phyloP scores from a whole-genome alignment of 352 stramenopile species.

The Globisporangium solare region DNA sequence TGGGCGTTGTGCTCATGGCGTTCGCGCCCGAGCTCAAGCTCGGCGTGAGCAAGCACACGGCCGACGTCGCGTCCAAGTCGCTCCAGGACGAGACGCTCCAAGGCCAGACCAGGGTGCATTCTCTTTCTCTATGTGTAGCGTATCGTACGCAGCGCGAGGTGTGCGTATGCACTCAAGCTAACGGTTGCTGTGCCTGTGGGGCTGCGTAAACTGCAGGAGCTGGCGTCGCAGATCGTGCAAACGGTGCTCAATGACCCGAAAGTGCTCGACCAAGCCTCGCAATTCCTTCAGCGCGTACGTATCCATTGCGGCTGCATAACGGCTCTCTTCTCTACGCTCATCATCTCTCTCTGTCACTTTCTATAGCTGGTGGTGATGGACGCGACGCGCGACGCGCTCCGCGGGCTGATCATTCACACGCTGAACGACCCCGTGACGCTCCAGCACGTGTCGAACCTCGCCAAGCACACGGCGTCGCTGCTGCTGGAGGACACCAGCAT shows the following conservation, averaged over 20 bases:
- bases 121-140: too few relatives aligned
- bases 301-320: background rate
- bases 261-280: conserved; percentile 72
- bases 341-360: background rate
- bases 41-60: conserved; percentile 78
- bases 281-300: conserved; percentile 65
- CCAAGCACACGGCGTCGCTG: conserved; percentile 36
- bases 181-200: background rate
- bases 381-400: conserved; percentile 48
- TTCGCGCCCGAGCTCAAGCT: conserved; percentile 76
- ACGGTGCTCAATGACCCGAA: conserved; percentile 84
- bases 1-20: conserved; percentile 52
- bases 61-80: conserved; percentile 74
- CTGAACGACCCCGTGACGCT: conserved; percentile 59
- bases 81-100: conserved; percentile 82
- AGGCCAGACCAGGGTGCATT: conserved; percentile 41
- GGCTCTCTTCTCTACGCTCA: conserved; percentile 7
- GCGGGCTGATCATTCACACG: conserved; percentile 45
- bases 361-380: conserved; percentile 68
- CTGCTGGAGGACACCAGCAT: conserved; percentile 56
- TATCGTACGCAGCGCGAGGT: background rate
- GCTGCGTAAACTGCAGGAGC: conserved; percentile 18
- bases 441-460: conserved; percentile 39
- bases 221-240: conserved; percentile 84
- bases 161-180: background rate